A percentile compares a stretch with the other conserved stretches of the same genome.
These are phyloP conservation scores for Phaffia tasmanica DNA, from an alignment of 768 basidiomycete species.

Conservation along the genomic window DNA sequence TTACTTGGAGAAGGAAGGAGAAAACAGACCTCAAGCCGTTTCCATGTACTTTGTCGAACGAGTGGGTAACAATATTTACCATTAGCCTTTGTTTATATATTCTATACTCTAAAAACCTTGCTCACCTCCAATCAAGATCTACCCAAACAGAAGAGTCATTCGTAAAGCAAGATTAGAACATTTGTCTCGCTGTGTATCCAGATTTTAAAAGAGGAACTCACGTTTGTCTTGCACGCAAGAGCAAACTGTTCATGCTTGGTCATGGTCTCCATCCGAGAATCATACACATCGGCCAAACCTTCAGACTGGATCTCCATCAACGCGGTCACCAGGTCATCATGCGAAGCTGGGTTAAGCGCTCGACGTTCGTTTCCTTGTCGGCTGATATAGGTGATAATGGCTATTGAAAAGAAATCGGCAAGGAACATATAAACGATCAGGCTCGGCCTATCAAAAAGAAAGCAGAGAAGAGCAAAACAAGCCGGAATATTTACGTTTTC, in stretches of 20 bases:
- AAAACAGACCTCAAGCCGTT: no score
- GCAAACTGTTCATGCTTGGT: not conserved
- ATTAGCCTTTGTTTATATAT: no score
- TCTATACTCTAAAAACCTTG: no score
- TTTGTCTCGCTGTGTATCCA: not conserved
- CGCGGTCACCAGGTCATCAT: not conserved
- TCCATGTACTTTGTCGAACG: no score
- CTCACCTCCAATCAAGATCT: slow-evolving; percentile 1
- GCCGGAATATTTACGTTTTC: not conserved
- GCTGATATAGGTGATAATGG: not conserved
- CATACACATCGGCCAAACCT: not conserved
- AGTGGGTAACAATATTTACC: no score
- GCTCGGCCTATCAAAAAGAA: not conserved
- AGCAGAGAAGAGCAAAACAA: not conserved
- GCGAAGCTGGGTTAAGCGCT: not conserved
- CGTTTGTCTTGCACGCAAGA: not conserved
- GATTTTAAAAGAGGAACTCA: not conserved
- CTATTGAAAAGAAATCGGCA: not conserved
- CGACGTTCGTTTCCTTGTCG: not conserved
- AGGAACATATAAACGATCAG: not conserved
- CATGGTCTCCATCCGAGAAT: not conserved
- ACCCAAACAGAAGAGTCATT: not conserved
- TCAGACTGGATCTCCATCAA: not conserved
- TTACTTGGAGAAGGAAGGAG: no score
- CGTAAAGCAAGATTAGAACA: not conserved